A percentile compares a stretch with the other conserved stretches of the same genome.
Conservation (phyloP, 2,329 filamentous ascomycete species). For the Fusarium albidum region DNA sequence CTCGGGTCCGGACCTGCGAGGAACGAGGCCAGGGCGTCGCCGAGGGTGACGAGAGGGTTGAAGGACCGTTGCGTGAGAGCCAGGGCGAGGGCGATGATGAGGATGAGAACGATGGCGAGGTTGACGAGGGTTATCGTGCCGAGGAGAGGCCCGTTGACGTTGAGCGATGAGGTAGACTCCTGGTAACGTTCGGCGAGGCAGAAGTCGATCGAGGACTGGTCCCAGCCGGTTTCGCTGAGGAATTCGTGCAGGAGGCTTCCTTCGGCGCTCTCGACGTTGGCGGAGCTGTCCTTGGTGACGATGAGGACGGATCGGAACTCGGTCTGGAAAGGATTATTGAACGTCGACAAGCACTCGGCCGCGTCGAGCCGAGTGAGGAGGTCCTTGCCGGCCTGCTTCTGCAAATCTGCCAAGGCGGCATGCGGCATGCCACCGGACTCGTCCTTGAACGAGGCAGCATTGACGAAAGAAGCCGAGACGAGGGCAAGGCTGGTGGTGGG, state of each 20-base stretch:
- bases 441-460: slow-evolving; percentile 1
- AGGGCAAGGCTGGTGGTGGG: slow-evolving; percentile 20
- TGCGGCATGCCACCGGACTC: slow-evolving; percentile 16
- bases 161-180: slow-evolving; percentile 39
- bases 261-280: slow-evolving; percentile 46
- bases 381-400: slow-evolving; percentile 18
- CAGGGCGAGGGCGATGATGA: slow-evolving; percentile 51
- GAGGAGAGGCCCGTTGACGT: slow-evolving; percentile 52
- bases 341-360: slow-evolving; percentile 19
- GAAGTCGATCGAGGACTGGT: slow-evolving; percentile 18
- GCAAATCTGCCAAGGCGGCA: slow-evolving; percentile 14
- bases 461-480: slow-evolving; percentile 25
- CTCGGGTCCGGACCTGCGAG: slow-evolving; percentile 54
- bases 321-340: slow-evolving; percentile 22
- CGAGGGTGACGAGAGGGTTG: slow-evolving; percentile 57
- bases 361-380: slow-evolving; percentile 12
- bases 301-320: slow-evolving; percentile 20
- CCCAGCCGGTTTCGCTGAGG: slow-evolving; percentile 8
- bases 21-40: slow-evolving; percentile 61
- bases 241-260: slow-evolving; percentile 34
- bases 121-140: slow-evolving; percentile 49
- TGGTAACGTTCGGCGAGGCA: slow-evolving; percentile 23
- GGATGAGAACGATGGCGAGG: slow-evolving; percentile 52
- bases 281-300: slow-evolving; percentile 13
- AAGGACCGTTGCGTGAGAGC: slow-evolving; percentile 46